Base-by-base conservation (phyloP, 2,329 filamentous ascomycete species). In the Colletotrichum falcatum region DNA sequence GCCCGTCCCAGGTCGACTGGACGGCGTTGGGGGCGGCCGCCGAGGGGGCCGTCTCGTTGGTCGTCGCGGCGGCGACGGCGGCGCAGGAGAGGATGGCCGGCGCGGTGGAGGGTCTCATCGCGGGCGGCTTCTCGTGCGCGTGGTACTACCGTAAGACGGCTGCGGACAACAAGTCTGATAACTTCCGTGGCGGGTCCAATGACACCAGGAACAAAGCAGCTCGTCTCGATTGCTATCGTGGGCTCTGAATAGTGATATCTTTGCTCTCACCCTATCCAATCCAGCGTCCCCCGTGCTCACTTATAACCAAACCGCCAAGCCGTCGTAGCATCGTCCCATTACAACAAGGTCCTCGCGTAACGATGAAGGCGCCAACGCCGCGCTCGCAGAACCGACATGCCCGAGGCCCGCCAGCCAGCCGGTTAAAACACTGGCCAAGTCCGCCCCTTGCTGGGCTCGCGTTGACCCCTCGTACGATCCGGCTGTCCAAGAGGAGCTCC, bases 1-100 rank as follows among this genome's bases (percentile, higher is more conserved):
- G 60, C 30, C 78, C 78, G 56, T 79, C 78, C 76, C 75, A 79
- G 16, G 74, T 61, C 1, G 78, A 75, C 12, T 77, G 77, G 11
- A 78, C 75, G 33, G 76, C 77, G 61, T 73, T 75, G 11, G 69
- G 60, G 23, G 60, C 37, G 23, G 44, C 23, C 2, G 59, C 53
- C 14, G 65, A 28, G 30, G 68, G 46, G 11, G 66, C 20, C n/a
- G 65, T 62, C 42, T 64, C 66, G 62, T 72, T 71, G 67, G 64
- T 65, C 12, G 44, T 49, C 0, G 72, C 69, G 20, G 63, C 72
- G 18, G 72, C 54, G 51, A 68, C 55, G 39, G 70, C 65, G 46
- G 70, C 58, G 48, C 62, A 55, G 48, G 66, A 62, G 44, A 73
- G 55, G 37, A 69, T 33, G 26, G 61, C 28, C 39, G 68, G 61